Conservation (phyloP, 2,329 filamentous ascomycete genomes). For the Apiospora sp. region DNA sequence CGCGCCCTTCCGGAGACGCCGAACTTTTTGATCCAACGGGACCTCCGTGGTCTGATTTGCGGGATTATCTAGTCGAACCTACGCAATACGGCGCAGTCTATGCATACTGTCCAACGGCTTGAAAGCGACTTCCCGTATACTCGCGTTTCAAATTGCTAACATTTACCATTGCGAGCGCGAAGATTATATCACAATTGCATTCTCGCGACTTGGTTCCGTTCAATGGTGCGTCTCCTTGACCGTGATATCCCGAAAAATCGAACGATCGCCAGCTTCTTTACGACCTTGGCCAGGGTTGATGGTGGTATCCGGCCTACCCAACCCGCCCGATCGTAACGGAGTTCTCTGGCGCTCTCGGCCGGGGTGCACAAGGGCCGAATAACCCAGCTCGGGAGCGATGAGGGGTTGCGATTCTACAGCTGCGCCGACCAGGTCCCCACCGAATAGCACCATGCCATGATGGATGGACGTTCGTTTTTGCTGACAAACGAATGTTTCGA, state of each 20-base stretch:
- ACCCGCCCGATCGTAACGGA: constrained; percentile 16
- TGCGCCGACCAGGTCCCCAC: constrained; percentile 1
- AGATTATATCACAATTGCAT: not conserved
- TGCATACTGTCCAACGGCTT: not conserved
- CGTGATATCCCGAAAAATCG: not conserved
- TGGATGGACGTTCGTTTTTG: constrained; percentile 11
- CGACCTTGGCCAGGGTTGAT: not conserved
- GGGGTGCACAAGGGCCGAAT: constrained; percentile 19
- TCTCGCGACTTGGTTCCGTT: not conserved
- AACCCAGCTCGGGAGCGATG: not conserved
- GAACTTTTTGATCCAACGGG: not conserved
- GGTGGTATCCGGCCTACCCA: not conserved
- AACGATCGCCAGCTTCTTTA: not conserved
- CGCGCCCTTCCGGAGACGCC: constrained; percentile 18
- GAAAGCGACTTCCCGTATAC: not conserved
- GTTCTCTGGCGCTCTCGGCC: constrained; percentile 1
- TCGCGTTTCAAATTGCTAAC: not conserved
- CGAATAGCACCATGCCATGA: constrained; percentile 12
- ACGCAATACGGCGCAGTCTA: not conserved
- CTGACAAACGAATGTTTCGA: constrained; percentile 17
- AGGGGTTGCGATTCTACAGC: not conserved
- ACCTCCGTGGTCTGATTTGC: constrained; percentile 13
- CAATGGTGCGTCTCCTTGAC: constrained; percentile 1
- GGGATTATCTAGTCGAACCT: not conserved
- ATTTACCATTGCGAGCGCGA: not conserved